Evolutionary conservation across 1,139 yeast genomes (phyloP).

Genomic region (Diutina ranongensis): DNA sequence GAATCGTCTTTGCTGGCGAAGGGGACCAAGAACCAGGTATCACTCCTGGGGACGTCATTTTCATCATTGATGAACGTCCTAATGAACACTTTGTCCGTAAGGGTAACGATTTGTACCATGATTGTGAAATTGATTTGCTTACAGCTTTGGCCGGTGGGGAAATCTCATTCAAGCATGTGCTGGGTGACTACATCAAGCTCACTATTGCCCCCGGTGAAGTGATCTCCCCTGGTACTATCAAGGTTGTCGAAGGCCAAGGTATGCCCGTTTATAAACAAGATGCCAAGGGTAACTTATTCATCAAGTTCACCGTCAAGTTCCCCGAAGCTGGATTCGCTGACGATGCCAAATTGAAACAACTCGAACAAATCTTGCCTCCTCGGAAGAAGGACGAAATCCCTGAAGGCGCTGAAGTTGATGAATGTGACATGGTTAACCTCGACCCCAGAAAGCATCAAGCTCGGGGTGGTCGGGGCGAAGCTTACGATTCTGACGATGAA

Average conservation of each 20-base stretch:
- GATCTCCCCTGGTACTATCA: slow-evolving; percentile 70
- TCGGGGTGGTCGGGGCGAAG: slow-evolving; percentile 35
- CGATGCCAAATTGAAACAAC: slow-evolving; percentile 54
- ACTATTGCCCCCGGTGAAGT: slow-evolving; percentile 86
- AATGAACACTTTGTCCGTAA: slow-evolving; percentile 75
- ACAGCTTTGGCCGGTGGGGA: slow-evolving; percentile 97
- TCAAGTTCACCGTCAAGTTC: slow-evolving; percentile 64
- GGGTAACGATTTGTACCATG: slow-evolving; percentile 79
- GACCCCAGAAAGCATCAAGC: slow-evolving; percentile 51
- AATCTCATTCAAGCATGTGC: slow-evolving; percentile 72
- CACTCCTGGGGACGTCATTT: slow-evolving; percentile 93
- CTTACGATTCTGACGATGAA: slow-evolving; percentile 58
- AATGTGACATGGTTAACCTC: slow-evolving; percentile 59
- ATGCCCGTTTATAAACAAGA: slow-evolving; percentile 81
- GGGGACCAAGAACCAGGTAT: slow-evolving; percentile 97
- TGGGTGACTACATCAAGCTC: slow-evolving; percentile 81
- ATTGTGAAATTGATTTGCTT: slow-evolving; percentile 79
- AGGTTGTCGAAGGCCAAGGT: slow-evolving; percentile 88
- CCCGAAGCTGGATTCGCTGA: slow-evolving; percentile 51
- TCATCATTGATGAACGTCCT: slow-evolving; percentile 81
- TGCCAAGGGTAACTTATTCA: slow-evolving; percentile 61
- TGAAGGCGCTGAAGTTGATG: slow-evolving; percentile 62
- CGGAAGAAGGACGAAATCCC: slow-evolving; percentile 48
- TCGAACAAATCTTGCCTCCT: slow-evolving; percentile 58
- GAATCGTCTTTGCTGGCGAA: slow-evolving; percentile 84